Evolutionary conservation across 805 yeast species (phyloP).

Genomic region (Lachancea fermentati): DNA sequence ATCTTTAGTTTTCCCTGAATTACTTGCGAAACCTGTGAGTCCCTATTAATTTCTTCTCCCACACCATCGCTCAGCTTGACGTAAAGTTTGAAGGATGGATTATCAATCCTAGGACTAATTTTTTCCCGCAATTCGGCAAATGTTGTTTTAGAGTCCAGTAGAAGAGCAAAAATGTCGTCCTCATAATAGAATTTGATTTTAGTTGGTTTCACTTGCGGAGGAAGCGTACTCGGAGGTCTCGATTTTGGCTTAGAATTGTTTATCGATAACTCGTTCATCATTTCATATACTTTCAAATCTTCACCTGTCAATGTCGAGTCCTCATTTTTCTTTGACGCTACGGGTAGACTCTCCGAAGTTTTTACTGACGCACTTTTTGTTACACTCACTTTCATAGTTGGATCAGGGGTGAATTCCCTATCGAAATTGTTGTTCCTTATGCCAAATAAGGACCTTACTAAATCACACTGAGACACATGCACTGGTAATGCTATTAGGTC

Average conservation of each 20-base stretch:
- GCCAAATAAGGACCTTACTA: slow-evolving; percentile 68
- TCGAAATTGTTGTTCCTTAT: slow-evolving; percentile 37
- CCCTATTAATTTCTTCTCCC: slow-evolving; percentile 32
- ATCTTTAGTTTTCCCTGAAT: slow-evolving; percentile 35
- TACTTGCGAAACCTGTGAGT: slow-evolving; percentile 31
- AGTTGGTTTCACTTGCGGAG: slow-evolving; percentile 27
- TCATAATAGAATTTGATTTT: slow-evolving; percentile 73
- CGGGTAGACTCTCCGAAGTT: neutral
- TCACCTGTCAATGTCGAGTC: slow-evolving; percentile 31
- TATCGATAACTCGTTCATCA: slow-evolving; percentile 24
- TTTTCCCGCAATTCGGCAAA: slow-evolving; percentile 46
- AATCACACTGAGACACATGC: slow-evolving; percentile 63
- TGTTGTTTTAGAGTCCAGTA: slow-evolving; percentile 45
- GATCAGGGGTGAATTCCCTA: slow-evolving; percentile 19
- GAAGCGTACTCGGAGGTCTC: slow-evolving; percentile 28
- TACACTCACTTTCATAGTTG: slow-evolving; percentile 10
- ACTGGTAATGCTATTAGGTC: slow-evolving; percentile 65
- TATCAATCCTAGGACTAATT: slow-evolving; percentile 46
- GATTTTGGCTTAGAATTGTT: slow-evolving; percentile 21
- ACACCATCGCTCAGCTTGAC: slow-evolving; percentile 30
- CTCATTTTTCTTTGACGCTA: slow-evolving; percentile 16
- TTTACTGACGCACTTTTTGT: neutral
- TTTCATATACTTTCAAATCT: slow-evolving; percentile 26
- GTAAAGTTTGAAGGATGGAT: slow-evolving; percentile 32
- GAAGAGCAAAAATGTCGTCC: slow-evolving; percentile 74